Evolutionary conservation across 371 early-diverging fungal genomes (phyloP).

Genomic region (Polyrhizophydium stewartii): DNA sequence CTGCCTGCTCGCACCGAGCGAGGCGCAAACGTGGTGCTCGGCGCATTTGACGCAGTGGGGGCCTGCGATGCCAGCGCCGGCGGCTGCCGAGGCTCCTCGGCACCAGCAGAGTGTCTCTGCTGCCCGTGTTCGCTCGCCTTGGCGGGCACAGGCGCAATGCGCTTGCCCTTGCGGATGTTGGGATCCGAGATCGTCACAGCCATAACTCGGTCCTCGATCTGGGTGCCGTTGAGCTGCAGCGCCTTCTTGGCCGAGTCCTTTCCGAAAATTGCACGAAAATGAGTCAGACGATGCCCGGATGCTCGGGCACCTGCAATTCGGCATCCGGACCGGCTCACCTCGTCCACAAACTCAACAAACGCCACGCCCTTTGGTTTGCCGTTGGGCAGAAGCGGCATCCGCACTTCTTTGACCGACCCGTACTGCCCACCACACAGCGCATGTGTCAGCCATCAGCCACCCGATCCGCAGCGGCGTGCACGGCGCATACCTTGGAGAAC

Average conservation of each 20-base stretch:
- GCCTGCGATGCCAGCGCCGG: neutral
- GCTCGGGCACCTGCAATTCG: neutral
- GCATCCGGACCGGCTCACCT: conserved; percentile 15
- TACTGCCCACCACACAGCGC: neutral
- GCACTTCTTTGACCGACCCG: conserved; percentile 11
- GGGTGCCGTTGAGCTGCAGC: conserved; percentile 31
- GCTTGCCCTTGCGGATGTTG: conserved; percentile 20
- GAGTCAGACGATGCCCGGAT: neutral
- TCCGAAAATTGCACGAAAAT: neutral
- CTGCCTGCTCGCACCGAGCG: too few relatives aligned
- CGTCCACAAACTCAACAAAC: conserved; percentile 36
- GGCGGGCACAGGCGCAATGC: too few relatives aligned
- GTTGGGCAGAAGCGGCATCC: conserved; percentile 14
- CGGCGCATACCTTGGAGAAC: conserved; percentile 22
- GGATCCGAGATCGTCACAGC: conserved; percentile 42
- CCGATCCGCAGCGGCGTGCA: neutral
- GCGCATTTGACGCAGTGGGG: neutral
- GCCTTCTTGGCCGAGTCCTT: conserved; percentile 32
- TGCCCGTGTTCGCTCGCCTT: neutral
- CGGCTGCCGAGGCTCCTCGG: too few relatives aligned
- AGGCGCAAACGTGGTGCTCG: neutral
- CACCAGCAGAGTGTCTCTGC: too few relatives aligned
- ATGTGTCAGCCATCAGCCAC: neutral
- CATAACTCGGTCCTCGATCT: conserved; percentile 28
- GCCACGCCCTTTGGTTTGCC: conserved; percentile 30